Evolutionary conservation across 805 yeast genomes (phyloP), one percentile per base, ranked within the genome.

Genomic region (Kodamaea neixiangensis): DNA sequence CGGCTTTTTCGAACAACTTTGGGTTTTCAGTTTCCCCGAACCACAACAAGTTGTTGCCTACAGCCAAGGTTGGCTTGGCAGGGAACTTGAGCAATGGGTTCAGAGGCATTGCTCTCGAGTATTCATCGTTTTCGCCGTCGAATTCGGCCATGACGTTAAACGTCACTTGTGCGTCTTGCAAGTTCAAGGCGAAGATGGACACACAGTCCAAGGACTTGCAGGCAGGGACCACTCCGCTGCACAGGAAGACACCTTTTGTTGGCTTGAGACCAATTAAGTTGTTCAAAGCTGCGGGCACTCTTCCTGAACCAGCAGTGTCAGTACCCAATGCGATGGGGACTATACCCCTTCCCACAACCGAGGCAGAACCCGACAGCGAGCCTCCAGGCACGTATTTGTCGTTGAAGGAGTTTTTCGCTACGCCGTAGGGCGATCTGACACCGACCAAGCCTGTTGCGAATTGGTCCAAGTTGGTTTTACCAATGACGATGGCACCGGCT

Each of bases 391-490:
- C 97, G 64, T 91, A 91, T 44, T 82, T 75, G 46, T 76, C 72
- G 58, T 86, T 76, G 68, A 93, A 90, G 1, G 93, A 85, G 67
- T 86, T 86, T 35, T 90, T 83, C 4, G 97, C 87, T 58, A 84
- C 80, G 10, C 99, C 99, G 65, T 93, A 93, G 1, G 99, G 98
- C 5, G 97, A 88, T 63, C 99, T 80, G 29, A 90, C 85, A 41
- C 99, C 99, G 1, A 93, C 98, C 52, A 93, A 77, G 35, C 99
- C 99, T 2, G 99, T 94, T 10, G 98, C 98, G 71, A 93, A 93
- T 69, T 93, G 99, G 67, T 93, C 99, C 67, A 93, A 75, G 68
- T 93, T 93, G 49, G 98, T 94, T 68, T 93, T 93, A 53, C 98
- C 98, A 44, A 93, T 76, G 38, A 93, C 80, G 50, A 93, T 88